phyloP scores from a whole-genome alignment of 2,329 filamentous ascomycete genomes.

The Pleoardoris graminearum region DNA sequence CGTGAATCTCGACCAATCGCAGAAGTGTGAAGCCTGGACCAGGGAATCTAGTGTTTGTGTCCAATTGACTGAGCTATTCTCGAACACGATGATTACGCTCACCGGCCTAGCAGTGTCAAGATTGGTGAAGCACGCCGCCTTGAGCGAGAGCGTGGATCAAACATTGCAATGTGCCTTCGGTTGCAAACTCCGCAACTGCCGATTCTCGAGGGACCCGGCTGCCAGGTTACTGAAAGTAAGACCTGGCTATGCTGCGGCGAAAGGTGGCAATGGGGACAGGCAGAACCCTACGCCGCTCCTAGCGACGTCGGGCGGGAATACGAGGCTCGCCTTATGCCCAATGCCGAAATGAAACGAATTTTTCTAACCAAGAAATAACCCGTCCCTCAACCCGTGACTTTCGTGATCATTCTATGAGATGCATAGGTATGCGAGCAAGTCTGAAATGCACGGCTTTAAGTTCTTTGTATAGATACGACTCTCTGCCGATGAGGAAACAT shows the following conservation, averaged over 20 bases:
- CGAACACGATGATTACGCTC: constrained; percentile 25
- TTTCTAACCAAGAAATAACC: constrained; percentile 30
- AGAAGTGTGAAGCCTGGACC: constrained; percentile 25
- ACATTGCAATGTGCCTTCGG: constrained; percentile 27
- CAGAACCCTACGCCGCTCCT: constrained; percentile 15
- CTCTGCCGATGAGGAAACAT: constrained; percentile 44
- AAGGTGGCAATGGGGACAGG: constrained; percentile 14
- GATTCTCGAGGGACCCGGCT: neutral
- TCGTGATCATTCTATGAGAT: constrained; percentile 20
- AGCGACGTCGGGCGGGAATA: constrained; percentile 18
- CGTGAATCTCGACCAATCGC: too few relatives aligned
- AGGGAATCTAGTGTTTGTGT: too few relatives aligned
- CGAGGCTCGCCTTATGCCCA: constrained; percentile 12
- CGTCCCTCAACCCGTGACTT: constrained; percentile 29
- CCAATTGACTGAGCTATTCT: too few relatives aligned
- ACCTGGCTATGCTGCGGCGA: constrained; percentile 13
- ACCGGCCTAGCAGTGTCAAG: constrained; percentile 8
- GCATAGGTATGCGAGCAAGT: constrained; percentile 25
- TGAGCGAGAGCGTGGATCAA: constrained; percentile 30
- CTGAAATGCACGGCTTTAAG: constrained; percentile 32
- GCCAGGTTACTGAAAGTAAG: constrained; percentile 7
- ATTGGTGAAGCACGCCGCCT: constrained; percentile 22
- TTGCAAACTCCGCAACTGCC: constrained; percentile 2
- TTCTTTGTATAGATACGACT: constrained; percentile 57
- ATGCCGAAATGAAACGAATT: constrained; percentile 25